Percentiles rank a stretch among this genome's conserved stretches.
These are phyloP conservation scores for Colletotrichum sublineola DNA, from an alignment of 2,329 filamentous ascomycete genomes.

Conservation along the genomic window DNA sequence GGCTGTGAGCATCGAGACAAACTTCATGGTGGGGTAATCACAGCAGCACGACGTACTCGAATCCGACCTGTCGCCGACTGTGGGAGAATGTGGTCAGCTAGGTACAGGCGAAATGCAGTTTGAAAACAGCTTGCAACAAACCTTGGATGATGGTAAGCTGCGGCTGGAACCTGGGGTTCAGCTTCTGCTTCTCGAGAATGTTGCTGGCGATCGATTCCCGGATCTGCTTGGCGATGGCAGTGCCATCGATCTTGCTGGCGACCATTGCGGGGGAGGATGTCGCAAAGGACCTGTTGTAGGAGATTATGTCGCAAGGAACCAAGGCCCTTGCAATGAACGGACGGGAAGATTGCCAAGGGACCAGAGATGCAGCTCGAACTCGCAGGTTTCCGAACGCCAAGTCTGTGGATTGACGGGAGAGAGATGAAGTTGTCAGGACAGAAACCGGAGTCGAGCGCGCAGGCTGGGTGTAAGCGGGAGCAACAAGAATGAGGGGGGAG, in stretches of 20 bases:
- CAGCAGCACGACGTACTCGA: constrained; percentile 73
- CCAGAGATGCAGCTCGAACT: constrained; percentile 29
- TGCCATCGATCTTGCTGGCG: constrained; percentile 94
- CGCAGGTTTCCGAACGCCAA: constrained; percentile 23
- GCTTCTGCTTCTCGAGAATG: constrained; percentile 83
- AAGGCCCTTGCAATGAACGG: constrained; percentile 34
- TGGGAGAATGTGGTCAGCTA: constrained; percentile 30
- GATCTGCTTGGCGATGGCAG: constrained; percentile 91
- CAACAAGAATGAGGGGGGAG: constrained; percentile 33
- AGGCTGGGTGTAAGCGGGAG: constrained; percentile 37
- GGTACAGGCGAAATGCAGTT: neutral
- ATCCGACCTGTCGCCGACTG: constrained; percentile 93
- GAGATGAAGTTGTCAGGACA: constrained; percentile 14
- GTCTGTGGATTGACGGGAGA: constrained; percentile 19
- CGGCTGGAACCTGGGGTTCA: constrained; percentile 89
- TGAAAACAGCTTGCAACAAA: constrained; percentile 55
- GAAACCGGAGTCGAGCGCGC: constrained; percentile 25
- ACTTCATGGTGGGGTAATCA: constrained; percentile 41
- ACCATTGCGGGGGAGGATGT: constrained; percentile 77
- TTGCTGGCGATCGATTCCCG: constrained; percentile 84
- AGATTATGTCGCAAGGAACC: constrained; percentile 21
- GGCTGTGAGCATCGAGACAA: constrained; percentile 50
- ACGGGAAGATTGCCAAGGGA: constrained; percentile 23
- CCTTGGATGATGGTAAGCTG: constrained; percentile 95
- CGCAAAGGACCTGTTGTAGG: constrained; percentile 51